Evolutionary conservation across 2,329 filamentous ascomycete genomes (phyloP), one percentile per base, ranked within the genome.

Genomic region (Lachnellula arida): DNA sequence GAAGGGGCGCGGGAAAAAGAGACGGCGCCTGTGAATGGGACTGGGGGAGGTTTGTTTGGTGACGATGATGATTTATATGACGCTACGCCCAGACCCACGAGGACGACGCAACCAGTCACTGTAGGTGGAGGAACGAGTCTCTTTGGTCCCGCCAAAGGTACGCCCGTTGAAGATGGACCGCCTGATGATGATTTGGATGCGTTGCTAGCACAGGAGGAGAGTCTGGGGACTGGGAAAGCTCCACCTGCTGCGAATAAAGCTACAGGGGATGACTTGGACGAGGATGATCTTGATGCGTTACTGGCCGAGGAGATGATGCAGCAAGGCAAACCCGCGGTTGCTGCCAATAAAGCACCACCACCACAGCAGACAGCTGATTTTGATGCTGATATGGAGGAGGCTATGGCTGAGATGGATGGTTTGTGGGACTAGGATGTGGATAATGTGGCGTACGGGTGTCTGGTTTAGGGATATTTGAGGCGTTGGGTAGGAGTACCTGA

Each of bases 321-420:
- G 28, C 8, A 2, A 8, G 28, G 11, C 28, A 32, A 32, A 2
- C 28, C 28, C 11, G 28, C 28, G 28, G 7, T 32, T 4, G 28
- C 28, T 11, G 28, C 28, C 28, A 11, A 9, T 32, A 32, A 32
- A 32, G 28, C 28, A 32, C 28, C 28, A 23, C 19, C 22, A 23
- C 15, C 15, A 32, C 39, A 48, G 6, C 17, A 42, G 12, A 14
- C 70, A 25, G 70, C 72, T 28, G 46, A 54, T 15, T 32, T 54
- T 47, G 64, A 70, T 9, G 70, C 72, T 25, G 71, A 74, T 32
- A 59, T 74, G 69, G 85, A 84, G 58, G 84, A 32, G 28, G 28
- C 80, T 1, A 84, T 90, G 82, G 81, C 79, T 37, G 81, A 82
- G 60, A 81, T 83, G 78, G 79, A 80, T 40, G 80, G 76, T 59